A percentile compares a stretch with the other conserved stretches of the same genome.
Conservation (phyloP, 768 basidiomycete species). For the Gautieria morchelliformis region DNA sequence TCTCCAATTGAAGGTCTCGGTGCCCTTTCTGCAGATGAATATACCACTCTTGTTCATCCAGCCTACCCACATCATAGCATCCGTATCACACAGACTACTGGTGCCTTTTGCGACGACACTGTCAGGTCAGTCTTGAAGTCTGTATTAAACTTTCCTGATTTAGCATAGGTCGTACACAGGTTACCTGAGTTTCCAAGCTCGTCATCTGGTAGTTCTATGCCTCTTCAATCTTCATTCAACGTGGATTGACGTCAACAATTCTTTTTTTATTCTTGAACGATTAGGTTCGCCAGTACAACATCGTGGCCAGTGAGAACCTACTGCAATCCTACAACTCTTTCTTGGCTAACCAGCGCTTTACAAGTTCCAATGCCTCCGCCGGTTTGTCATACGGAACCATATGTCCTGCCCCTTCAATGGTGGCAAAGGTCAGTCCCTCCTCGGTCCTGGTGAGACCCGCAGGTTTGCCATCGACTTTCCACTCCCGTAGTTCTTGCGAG, state of each 20-base stretch:
- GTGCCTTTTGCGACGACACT: neutral
- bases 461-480: slow-evolving; percentile 39
- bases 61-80: neutral
- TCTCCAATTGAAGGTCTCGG: neutral
- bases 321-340: neutral
- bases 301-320: too few species aligned
- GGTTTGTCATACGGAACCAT: slow-evolving; percentile 62
- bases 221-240: neutral
- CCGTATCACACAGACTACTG: neutral
- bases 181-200: slow-evolving; percentile 53
- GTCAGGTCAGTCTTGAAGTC: slow-evolving; percentile 2
- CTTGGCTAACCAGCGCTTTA: slow-evolving; percentile 47
- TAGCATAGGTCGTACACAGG: slow-evolving; percentile 25
- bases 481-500: slow-evolving; percentile 34
- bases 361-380: slow-evolving; percentile 48
- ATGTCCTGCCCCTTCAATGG: slow-evolving; percentile 62
- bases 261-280: slow-evolving; percentile 72
- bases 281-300: too few species aligned
- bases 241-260: neutral
- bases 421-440: slow-evolving; percentile 58
- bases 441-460: slow-evolving; percentile 49
- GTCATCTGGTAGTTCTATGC: slow-evolving; percentile 29
- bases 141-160: neutral
- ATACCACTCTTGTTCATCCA: slow-evolving; percentile 2
- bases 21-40: slow-evolving; percentile 6